Conservation (phyloP, 257 asterid species). For the Cordia subcordata region DNA sequence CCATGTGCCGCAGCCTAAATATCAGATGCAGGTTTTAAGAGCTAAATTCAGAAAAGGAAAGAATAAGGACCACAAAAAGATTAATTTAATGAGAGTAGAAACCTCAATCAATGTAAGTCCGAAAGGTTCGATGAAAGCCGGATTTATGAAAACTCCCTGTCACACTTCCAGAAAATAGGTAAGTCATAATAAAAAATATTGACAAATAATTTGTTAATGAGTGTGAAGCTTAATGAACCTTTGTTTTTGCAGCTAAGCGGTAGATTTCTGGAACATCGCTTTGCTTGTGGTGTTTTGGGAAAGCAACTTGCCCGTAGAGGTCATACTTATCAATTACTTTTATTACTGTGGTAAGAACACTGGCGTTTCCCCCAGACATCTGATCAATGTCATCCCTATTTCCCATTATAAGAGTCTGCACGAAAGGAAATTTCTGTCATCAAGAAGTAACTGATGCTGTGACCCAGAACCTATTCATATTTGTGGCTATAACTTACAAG, state of each 20-base stretch:
- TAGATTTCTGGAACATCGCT: conserved; percentile 76
- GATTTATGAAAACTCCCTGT: conserved; percentile 87
- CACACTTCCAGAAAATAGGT: neutral
- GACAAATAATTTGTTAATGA: neutral
- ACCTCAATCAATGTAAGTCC: conserved; percentile 89
- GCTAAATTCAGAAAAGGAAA: conserved; percentile 9
- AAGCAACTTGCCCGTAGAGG: conserved; percentile 77
- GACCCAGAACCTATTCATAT: neutral
- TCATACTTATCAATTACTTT: conserved; percentile 75
- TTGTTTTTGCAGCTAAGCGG: conserved; percentile 75
- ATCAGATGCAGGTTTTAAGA: neutral
- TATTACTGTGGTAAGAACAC: conserved; percentile 70
- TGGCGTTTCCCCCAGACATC: conserved; percentile 68
- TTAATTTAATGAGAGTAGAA: conserved; percentile 8
- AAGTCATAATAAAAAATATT: no score
- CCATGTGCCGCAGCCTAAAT: conserved; percentile 84
- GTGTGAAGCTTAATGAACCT: conserved; percentile 30
- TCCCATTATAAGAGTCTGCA: conserved; percentile 82
- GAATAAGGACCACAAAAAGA: neutral
- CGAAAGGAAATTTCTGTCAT: neutral
- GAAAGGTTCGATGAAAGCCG: conserved; percentile 82
- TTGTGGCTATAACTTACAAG: conserved; percentile 37
- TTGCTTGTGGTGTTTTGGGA: conserved; percentile 83
- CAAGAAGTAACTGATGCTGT: no score
- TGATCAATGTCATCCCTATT: conserved; percentile 75